Base-by-base conservation (phyloP, 305 asterid genomes). In the Fraxinus sp. region DNA sequence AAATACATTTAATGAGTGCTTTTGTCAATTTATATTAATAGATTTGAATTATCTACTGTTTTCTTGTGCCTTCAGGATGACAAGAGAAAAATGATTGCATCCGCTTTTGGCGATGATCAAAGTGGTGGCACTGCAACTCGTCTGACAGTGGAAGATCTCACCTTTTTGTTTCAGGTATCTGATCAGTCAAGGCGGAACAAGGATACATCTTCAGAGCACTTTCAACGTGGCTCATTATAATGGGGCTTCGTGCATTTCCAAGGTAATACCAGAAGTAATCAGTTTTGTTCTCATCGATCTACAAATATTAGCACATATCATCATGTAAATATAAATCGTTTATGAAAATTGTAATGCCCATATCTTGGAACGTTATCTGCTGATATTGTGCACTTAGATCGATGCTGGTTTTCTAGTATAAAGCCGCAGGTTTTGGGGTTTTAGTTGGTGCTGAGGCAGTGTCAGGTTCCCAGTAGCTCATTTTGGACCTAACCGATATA, bases 31-130 rank as follows among this genome's bases (percentile, higher is more conserved):
- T 59, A 59, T 59, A 59, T 59, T 59, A 59, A 59, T 59, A 20
- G 30, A 18, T 59, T 59, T 59, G 30, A 59, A 59, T 2, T 20
- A 59, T 59, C 70, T 59, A 59, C 32, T 70, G 36, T 55, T 73
- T 55, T 46, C 22, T 80, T 14, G 74, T 57, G 77, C 28, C 80
- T 82, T 77, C 92, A 97, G 98, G 99, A 95, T 57, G 97, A 97
- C 79, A 97, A 97, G 92, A 92, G 99, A 83, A 93, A 94, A 83
- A 93, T 97, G 97, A 98, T 97, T 41, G 99, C 99, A 78, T 90
- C 98, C 20, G 99, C 98, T 83, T 97, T 95, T 82, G 99, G 98
- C 46, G 99, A 97, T 87, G 98, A 97, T 87, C 89, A 87, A 78
- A 89, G 91, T 77, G 97, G 98, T 7, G 90, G 92, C 24, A 89